Evolutionary conservation across 2,329 filamentous ascomycete genomes (phyloP), one percentile per base, ranked within the genome.

Genomic region (Apiospora rasikravindrae): DNA sequence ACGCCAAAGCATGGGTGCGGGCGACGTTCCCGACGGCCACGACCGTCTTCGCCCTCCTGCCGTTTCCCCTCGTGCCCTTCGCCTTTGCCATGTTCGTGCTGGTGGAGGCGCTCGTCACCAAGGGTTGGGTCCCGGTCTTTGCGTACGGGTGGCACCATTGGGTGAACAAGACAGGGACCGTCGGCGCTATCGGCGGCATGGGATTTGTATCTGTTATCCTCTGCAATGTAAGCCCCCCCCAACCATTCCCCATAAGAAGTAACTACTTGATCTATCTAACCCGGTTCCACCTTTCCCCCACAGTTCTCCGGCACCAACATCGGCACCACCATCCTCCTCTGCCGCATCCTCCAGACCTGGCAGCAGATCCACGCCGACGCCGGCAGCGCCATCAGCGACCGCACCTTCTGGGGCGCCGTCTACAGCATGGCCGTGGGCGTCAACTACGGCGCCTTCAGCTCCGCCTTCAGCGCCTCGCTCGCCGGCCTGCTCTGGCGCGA

Each of bases 261-360:
- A 37, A 4, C 37, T 37, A 37, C 37, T 37, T 37, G 37, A 37
- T 37, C n/a, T 37, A 37, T 37, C 4, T 37, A 37, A 4, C 4
- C 8, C 37, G 37, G 37, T 4, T 8, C 8, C 4, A 37, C 37
- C 37, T 37, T 37, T 37, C 37, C 53, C 45, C 11, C 10, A 42
- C 16, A 94, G 91, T 94, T 94, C 76, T 91, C 92, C 0, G 92
- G 92, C 26, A 94, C 92, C 1, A 94, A 94, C 75, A 94, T 94
- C 70, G 92, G 92, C 45, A 93, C 92, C 0, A 92, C 92, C 0
- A 94, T 94, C 77, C 87, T 94, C 0, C 84, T 94, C 1, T 93
- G 88, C 13, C 90, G 92, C 3, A 87, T 94, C 10, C 88, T 94
- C 13, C 92, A 94, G 78, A 83, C 88, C 0, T 94, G 92, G 92